These are phyloP conservation scores for Hymenoscyphus repandus DNA, from an alignment of 2,329 filamentous ascomycete genomes.

Conservation along the genomic window DNA sequence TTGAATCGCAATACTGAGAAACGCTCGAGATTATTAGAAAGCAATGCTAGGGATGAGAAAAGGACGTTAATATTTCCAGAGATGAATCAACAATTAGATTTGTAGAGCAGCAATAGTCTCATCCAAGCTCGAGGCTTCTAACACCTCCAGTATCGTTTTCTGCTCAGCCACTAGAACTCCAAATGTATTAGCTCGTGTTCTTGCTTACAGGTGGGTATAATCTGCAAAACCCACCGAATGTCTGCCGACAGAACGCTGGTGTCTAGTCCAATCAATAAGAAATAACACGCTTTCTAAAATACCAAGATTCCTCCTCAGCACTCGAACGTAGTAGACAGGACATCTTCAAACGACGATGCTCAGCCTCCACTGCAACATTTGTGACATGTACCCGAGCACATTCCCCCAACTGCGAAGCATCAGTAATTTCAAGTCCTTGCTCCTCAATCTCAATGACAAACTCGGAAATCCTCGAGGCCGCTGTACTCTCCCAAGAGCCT, in stretches of 20 bases:
- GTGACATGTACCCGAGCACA: slow-evolving; percentile 3
- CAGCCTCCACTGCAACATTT: neutral
- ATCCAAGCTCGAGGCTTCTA: too few relatives aligned
- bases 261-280: neutral
- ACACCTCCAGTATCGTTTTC: too few relatives aligned
- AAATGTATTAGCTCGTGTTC: too few relatives aligned
- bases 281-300: neutral
- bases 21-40: too few relatives aligned
- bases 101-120: too few relatives aligned
- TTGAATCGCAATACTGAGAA: too few relatives aligned
- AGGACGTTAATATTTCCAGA: too few relatives aligned
- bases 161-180: too few relatives aligned
- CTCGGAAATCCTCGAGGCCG: slow-evolving; percentile 3
- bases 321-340: slow-evolving; percentile 4
- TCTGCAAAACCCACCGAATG: too few relatives aligned
- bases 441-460: slow-evolving; percentile 14
- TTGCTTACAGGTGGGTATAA: too few relatives aligned
- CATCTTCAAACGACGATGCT: slow-evolving; percentile 4
- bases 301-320: neutral
- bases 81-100: too few relatives aligned
- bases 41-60: too few relatives aligned
- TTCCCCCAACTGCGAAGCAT: neutral
- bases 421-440: slow-evolving; percentile 2
- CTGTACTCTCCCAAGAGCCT: slow-evolving; percentile 54
- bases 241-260: neutral